A percentile compares a stretch with the other conserved stretches of the same genome.
Evolutionary conservation across 2,329 filamentous ascomycete species (phyloP).

Genomic region (Phymatotrichopsis omnivora): DNA sequence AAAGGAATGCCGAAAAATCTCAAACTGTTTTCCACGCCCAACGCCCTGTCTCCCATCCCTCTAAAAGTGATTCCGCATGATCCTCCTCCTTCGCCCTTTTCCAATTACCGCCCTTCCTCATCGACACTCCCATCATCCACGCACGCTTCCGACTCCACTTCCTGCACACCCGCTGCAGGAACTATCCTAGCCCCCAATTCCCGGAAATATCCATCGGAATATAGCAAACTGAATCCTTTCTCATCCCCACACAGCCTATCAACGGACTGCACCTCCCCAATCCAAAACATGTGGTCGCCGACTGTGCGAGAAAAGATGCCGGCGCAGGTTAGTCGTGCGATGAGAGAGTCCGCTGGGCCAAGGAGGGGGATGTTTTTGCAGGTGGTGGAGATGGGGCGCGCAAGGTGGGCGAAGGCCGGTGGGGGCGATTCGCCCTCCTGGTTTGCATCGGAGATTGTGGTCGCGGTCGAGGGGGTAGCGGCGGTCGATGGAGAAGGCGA

Average conservation of each 20-base stretch:
- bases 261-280: slow-evolving; percentile 21
- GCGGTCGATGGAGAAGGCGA: not conserved
- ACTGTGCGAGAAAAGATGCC: slow-evolving; percentile 16
- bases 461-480: no score
- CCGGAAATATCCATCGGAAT: slow-evolving; percentile 24
- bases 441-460: not conserved
- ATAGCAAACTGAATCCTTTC: slow-evolving; percentile 22
- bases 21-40: no score
- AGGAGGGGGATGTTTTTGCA: slow-evolving; percentile 10
- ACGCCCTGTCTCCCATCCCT: not conserved
- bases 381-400: not conserved
- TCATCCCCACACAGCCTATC: slow-evolving; percentile 9
- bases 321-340: slow-evolving; percentile 20
- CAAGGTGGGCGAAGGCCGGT: slow-evolving; percentile 2
- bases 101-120: not conserved
- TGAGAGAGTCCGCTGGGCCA: slow-evolving; percentile 21
- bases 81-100: not conserved
- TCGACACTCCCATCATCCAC: slow-evolving; percentile 15
- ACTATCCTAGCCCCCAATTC: slow-evolving; percentile 15
- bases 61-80: not conserved
- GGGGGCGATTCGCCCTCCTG: not conserved
- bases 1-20: no score
- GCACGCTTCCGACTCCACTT: slow-evolving; percentile 9
- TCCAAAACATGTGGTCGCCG: slow-evolving; percentile 26
- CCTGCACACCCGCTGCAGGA: slow-evolving; percentile 4